Evolutionary conservation across 257 asterid genomes (phyloP).

Genomic region (Nicotiana obtusifolia): DNA sequence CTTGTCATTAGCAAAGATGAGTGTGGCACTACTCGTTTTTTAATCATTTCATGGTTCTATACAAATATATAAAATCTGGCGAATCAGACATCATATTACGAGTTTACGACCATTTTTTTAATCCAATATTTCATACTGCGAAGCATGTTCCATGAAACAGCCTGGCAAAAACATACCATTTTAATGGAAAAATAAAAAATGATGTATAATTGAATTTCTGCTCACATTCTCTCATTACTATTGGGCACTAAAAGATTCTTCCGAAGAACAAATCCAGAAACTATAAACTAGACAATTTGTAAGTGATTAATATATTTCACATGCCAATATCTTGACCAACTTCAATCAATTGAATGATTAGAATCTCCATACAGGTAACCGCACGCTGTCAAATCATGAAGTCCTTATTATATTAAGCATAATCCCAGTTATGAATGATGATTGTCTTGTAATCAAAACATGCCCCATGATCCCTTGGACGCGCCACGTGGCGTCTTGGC

Average conservation of each 20-base stretch:
- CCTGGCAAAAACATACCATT: neutral
- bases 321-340: neutral
- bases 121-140: neutral
- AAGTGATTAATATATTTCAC: neutral
- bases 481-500: no score
- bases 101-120: neutral
- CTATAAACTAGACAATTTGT: neutral
- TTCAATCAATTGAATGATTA: neutral
- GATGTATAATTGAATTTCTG: neutral
- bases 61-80: neutral
- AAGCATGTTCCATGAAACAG: neutral
- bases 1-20: neutral
- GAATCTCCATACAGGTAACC: neutral
- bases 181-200: neutral
- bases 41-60: neutral
- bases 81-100: neutral
- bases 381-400: conserved; percentile 4
- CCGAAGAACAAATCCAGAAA: neutral
- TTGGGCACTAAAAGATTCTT: conserved; percentile 5
- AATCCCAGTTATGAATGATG: neutral
- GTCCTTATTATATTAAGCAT: neutral
- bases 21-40: neutral
- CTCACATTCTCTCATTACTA: neutral
- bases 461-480: no score
- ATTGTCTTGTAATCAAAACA: neutral